Evolutionary conservation across 768 basidiomycete species (phyloP), one percentile per base, ranked within the genome.

Genomic region (Leccinum pellstonianum): DNA sequence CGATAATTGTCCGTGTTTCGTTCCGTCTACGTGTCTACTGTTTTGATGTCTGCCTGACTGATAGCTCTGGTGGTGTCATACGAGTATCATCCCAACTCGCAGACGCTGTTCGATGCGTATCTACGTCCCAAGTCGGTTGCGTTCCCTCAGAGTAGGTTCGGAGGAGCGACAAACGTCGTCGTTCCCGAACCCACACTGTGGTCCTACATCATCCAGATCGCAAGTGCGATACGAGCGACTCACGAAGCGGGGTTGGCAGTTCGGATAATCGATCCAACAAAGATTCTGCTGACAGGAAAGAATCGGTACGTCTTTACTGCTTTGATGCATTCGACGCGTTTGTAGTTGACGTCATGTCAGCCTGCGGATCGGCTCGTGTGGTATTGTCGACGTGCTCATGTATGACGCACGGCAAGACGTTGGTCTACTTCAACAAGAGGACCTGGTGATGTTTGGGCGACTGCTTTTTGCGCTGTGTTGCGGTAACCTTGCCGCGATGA

Each of bases 181-280:
- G 76, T 98, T 21, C 81, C 90, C 0, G 97, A 99, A 72, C 80
- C 87, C 17, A 86, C 87, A 0, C 70, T 99, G 3, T 99, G 97
- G 97, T 88, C 89, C 3, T 98, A 95, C 68, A 85, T 97, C 52
- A 82, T 93, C 21, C 97, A 99, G 72, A 85, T 98, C 57, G 87
- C 90, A 5, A 87, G 83, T 61, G 95, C 92, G 1, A 85, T 98
- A 73, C 93, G 90, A 74, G 84, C 83, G 49, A 87, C 91, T 0
- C 97, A 99, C 69, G 87, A 88, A 53, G 81, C 81, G 3, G 91
- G 91, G 0, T 77, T 92, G 54, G 91, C 95, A 0, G 81, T 93
- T 43, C 81, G 94, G 43, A 86, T 87, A 75, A 75, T 98, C 21
- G 97, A 98, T 62, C 81, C 86, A 9, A 89, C 87, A 23, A 97